These are phyloP conservation scores for Kodamaea kaohsiungensis DNA, from an alignment of 805 yeast genomes.

Conservation along the genomic window DNA sequence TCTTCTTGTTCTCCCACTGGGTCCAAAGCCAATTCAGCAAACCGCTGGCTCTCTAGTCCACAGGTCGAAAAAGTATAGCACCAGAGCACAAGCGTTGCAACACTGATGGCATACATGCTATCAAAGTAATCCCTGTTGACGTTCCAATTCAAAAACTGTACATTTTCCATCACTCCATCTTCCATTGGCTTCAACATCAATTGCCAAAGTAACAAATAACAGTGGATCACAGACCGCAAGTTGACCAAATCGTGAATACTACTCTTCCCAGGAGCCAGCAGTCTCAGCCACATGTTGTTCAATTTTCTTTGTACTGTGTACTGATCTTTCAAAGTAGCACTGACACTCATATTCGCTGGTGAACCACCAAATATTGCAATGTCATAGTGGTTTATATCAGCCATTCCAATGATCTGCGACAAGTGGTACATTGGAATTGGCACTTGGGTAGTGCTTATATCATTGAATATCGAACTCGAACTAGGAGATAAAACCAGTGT, in stretches of 20 bases:
- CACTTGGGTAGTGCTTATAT: conserved; percentile 13
- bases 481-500: conserved; percentile 7
- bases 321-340: conserved; percentile 37
- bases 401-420: conserved; percentile 60
- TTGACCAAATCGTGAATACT: conserved; percentile 31
- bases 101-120: conserved; percentile 35
- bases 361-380: conserved; percentile 80
- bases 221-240: conserved; percentile 37
- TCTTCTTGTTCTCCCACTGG: not conserved
- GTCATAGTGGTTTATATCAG: conserved; percentile 75
- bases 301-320: conserved; percentile 35
- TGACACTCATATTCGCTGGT: conserved; percentile 69
- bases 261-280: conserved; percentile 42
- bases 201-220: conserved; percentile 43
- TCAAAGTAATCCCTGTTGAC: conserved; percentile 39
- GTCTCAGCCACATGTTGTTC: conserved; percentile 35
- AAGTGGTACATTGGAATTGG: conserved; percentile 64
- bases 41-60: conserved; percentile 33
- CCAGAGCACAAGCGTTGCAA: conserved; percentile 43
- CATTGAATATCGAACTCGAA: conserved; percentile 15
- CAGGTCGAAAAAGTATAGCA: conserved; percentile 34
- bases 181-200: conserved; percentile 32
- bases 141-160: conserved; percentile 27
- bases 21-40: conserved; percentile 19
- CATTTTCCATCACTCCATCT: conserved; percentile 15